Conservation (phyloP, 208 protist genomes). For the Tetramitus jugosus region DNA sequence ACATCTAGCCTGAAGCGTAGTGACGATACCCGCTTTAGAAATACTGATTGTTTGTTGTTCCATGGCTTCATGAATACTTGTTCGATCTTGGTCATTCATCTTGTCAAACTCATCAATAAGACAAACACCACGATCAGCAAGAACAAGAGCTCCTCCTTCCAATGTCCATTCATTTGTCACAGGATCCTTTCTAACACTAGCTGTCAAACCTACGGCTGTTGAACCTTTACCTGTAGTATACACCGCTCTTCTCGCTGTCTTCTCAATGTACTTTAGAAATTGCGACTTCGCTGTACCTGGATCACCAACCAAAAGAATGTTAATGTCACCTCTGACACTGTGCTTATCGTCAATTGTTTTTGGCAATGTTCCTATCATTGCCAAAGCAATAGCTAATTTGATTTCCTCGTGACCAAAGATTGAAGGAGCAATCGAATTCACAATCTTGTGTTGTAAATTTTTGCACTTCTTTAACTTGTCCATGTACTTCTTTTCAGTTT, state of each 20-base stretch:
- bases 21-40: slow-evolving; percentile 98
- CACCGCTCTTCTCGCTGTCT: slow-evolving; percentile 92
- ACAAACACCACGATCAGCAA: slow-evolving; percentile 97
- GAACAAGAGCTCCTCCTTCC: slow-evolving; percentile 97
- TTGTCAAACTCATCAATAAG: slow-evolving; percentile 99
- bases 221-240: slow-evolving; percentile 98
- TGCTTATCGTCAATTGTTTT: slow-evolving; percentile 60
- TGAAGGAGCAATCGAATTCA: slow-evolving; percentile 94
- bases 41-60: slow-evolving; percentile 99
- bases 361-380: slow-evolving; percentile 86
- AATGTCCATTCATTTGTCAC: slow-evolving; percentile 97
- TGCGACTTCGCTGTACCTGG: slow-evolving; percentile 93
- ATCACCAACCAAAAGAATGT: slow-evolving; percentile 96
- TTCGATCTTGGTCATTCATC: slow-evolving; percentile 96
- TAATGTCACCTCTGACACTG: slow-evolving; percentile 98
- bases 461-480: slow-evolving; percentile 66
- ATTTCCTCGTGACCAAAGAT: slow-evolving; percentile 99
- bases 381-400: slow-evolving; percentile 92
- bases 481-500: slow-evolving; percentile 66
- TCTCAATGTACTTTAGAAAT: slow-evolving; percentile 98
- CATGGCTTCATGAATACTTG: slow-evolving; percentile 99
- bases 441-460: slow-evolving; percentile 71
- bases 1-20: slow-evolving; percentile 89
- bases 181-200: slow-evolving; percentile 91
- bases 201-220: slow-evolving; percentile 95